Conservation (phyloP, 2,329 filamentous ascomycete genomes). For the Aureobasidium sp. region DNA sequence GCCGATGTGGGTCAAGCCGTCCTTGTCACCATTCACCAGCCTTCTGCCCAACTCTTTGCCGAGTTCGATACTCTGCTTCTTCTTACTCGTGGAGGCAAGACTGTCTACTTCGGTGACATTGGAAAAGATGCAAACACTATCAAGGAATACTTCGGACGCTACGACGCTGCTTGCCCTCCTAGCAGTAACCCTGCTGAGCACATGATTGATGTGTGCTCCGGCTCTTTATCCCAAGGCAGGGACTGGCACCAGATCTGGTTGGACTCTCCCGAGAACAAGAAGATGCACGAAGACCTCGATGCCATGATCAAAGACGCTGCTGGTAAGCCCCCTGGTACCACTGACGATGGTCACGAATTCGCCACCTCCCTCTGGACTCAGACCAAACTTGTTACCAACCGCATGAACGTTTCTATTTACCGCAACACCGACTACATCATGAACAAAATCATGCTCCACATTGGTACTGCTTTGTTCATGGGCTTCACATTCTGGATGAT, state of each 20-base stretch:
- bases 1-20: conserved; percentile 61
- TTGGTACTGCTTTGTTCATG: conserved; percentile 44
- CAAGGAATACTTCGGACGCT: conserved; percentile 45
- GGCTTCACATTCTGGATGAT: conserved; percentile 44
- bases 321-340: conserved; percentile 29
- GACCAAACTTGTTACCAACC: conserved; percentile 34
- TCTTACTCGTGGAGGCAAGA: conserved; percentile 57
- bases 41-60: conserved; percentile 58
- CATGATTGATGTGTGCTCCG: conserved; percentile 43
- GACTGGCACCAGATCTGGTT: conserved; percentile 43
- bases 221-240: conserved; percentile 37
- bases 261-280: conserved; percentile 29
- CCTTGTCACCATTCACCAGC: conserved; percentile 64
- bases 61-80: conserved; percentile 60
- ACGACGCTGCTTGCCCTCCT: conserved; percentile 46
- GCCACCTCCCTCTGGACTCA: conserved; percentile 38
- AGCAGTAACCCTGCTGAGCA: conserved; percentile 50
- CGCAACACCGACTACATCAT: conserved; percentile 61
- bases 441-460: conserved; percentile 54
- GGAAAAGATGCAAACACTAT: conserved; percentile 35
- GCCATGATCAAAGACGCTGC: conserved; percentile 33
- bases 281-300: conserved; percentile 35
- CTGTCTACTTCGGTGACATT: conserved; percentile 59
- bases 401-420: conserved; percentile 54
- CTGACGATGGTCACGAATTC: conserved; percentile 38